A percentile compares a stretch with the other conserved stretches of the same genome.
Evolutionary conservation across 2,329 filamentous ascomycete species (phyloP).

Genomic region (Pseudocercospora ulei): DNA sequence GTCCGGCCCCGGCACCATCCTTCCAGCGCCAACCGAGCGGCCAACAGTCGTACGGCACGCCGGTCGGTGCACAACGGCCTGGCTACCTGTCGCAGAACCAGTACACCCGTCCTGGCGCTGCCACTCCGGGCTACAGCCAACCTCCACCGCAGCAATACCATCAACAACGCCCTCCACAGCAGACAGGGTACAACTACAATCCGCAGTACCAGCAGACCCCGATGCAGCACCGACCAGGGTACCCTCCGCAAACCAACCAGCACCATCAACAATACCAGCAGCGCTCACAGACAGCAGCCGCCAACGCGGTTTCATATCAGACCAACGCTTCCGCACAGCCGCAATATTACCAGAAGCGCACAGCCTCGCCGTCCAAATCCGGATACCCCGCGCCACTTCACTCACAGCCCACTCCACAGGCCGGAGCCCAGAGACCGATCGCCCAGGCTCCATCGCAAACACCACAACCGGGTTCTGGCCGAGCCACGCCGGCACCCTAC

Average conservation of each 20-base stretch:
- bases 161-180: conserved; percentile 18
- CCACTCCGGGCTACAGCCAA: conserved; percentile 24
- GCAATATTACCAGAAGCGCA: conserved; percentile 23
- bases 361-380: conserved; percentile 26
- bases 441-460: conserved; percentile 17
- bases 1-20: conserved; percentile 20
- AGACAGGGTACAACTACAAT: conserved; percentile 22
- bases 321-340: conserved; percentile 19
- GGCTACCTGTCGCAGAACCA: conserved; percentile 25
- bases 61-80: conserved; percentile 17
- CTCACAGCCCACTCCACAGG: conserved; percentile 14
- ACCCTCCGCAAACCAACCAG: conserved; percentile 16
- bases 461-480: conserved; percentile 23
- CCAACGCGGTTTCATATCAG: conserved; percentile 26
- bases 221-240: conserved; percentile 22
- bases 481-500: conserved; percentile 27
- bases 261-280: conserved; percentile 25
- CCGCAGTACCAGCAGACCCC: conserved; percentile 24
- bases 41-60: conserved; percentile 27
- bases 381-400: conserved; percentile 14
- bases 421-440: conserved; percentile 16
- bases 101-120: conserved; percentile 26
- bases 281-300: conserved; percentile 20
- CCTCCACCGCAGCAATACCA: conserved; percentile 26
- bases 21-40: conserved; percentile 29